Evolutionary conservation across 148 eudicot species (phyloP).

Genomic region (Limonium bicolor): DNA sequence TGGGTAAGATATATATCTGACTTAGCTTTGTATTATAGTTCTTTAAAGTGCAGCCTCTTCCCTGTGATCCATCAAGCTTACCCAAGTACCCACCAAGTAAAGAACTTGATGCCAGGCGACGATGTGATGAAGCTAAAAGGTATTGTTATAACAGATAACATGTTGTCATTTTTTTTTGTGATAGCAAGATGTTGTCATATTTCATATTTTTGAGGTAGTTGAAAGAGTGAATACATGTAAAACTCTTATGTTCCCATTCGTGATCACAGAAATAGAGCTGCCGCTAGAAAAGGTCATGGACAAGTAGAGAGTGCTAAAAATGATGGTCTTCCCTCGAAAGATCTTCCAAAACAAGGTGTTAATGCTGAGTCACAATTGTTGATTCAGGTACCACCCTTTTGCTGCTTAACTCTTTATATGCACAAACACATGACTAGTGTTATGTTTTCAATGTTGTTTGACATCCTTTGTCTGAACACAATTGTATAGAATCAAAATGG

Average conservation of each 20-base stretch:
- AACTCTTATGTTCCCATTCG: background rate
- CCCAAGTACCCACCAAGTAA: constrained; percentile 74
- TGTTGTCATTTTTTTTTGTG: background rate
- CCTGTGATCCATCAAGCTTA: constrained; percentile 53
- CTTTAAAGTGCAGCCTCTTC: constrained; percentile 50
- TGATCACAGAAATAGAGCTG: constrained; percentile 31
- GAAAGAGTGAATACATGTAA: background rate
- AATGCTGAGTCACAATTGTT: constrained; percentile 53
- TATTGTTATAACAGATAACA: too few relatives aligned
- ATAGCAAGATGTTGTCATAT: too few relatives aligned
- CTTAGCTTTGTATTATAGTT: constrained; percentile 20
- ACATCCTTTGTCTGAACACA: background rate
- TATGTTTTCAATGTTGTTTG: background rate
- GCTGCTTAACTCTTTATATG: background rate
- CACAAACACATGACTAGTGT: background rate
- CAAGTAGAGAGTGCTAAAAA: constrained; percentile 30
- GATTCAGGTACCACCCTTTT: constrained; percentile 24
- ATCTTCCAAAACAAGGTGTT: constrained; percentile 52
- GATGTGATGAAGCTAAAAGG: constrained; percentile 60
- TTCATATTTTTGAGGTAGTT: background rate
- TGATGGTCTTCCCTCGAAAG: constrained; percentile 32
- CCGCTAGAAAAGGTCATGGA: constrained; percentile 24
- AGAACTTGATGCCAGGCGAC: constrained; percentile 49
- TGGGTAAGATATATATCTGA: background rate
- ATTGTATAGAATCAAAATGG: constrained; percentile 34